Conservation (phyloP, 495 filamentous ascomycete genomes). For the Penicillium waksmanii region DNA sequence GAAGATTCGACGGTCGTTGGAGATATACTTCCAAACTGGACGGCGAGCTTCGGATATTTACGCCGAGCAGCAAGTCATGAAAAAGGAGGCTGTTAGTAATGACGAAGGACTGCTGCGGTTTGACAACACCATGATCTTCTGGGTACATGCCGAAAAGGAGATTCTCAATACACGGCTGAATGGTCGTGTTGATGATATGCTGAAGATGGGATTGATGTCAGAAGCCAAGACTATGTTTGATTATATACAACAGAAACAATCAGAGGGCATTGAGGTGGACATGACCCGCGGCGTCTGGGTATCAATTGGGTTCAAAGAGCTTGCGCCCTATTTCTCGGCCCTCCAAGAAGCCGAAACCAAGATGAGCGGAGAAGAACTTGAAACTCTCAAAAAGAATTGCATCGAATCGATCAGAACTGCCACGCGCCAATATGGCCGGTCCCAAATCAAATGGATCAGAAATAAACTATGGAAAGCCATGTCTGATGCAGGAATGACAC, state of each 20-base stretch:
- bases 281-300: conserved; percentile 85
- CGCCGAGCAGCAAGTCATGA: conserved; percentile 62
- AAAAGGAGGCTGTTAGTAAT: conserved; percentile 26
- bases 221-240: conserved; percentile 68
- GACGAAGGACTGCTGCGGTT: conserved; percentile 49
- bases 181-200: conserved; percentile 79
- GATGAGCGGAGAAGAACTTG: conserved; percentile 42
- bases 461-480: conserved; percentile 75
- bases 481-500: conserved; percentile 47
- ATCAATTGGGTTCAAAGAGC: conserved; percentile 94
- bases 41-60: conserved; percentile 86
- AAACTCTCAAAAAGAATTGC: conserved; percentile 44
- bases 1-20: conserved; percentile 87
- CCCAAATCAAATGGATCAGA: conserved; percentile 84
- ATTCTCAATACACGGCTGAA: conserved; percentile 71
- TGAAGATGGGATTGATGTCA: conserved; percentile 68
- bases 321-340: conserved; percentile 68
- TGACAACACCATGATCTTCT: conserved; percentile 70
- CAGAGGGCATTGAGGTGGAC: conserved; percentile 61
- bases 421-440: conserved; percentile 83
- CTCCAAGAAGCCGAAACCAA: conserved; percentile 34
- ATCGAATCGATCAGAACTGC: conserved; percentile 70
- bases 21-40: conserved; percentile 84
- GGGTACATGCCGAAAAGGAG: conserved; percentile 77
- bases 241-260: conserved; percentile 50